Evolutionary conservation across 106 monocot species (phyloP), one percentile per base, ranked within the genome.

Genomic region (Dioscorea dumetorum): DNA sequence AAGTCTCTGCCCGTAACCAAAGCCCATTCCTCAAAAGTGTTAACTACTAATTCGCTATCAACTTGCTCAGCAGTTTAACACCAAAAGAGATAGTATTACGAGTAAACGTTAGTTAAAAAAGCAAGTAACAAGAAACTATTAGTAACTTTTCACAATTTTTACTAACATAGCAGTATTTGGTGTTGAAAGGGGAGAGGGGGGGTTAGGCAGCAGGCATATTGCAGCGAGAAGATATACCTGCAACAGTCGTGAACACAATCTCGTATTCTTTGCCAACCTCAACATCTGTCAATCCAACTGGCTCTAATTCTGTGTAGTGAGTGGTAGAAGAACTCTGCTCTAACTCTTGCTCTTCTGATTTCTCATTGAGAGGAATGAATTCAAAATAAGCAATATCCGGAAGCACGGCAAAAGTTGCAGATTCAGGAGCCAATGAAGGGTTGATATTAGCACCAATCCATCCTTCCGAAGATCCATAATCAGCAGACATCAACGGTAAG

Each of bases 311-410:
- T n/a, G 50, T 73, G 31, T 75, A 78, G 24, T 73, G 74, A 11
- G 72, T 33, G 2, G 84, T 77, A 41, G 76, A 62, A 59, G 22
- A 8, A 22, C 69, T 58, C 31, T 67, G 74, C 18, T 78, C 76
- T 28, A 54, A 22, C 66, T 71, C 73, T 33, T 76, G 33, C 18
- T 35, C 63, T 22, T 76, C 71, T 23, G 51, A 70, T 61, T 64
- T 56, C n/a, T 50, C 71, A 48, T 60, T 67, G 24, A 94, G 67
- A 49, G 90, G 94, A 31, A 90, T 87, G 67, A 94, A 94, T 73
- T 94, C 94, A 71, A 90, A 94, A 54, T 84, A 94, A 12, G 82
- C 94, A 61, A 90, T 87, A 61, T 94, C 69, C 3, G 94, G 94
- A 48, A 94, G 74, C 24, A 90, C 87, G 0, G 82, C 87, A 71